Evolutionary conservation across 257 asterid species (phyloP), one percentile per base, ranked within the genome.

Genomic region (Marsdenia floribunda): DNA sequence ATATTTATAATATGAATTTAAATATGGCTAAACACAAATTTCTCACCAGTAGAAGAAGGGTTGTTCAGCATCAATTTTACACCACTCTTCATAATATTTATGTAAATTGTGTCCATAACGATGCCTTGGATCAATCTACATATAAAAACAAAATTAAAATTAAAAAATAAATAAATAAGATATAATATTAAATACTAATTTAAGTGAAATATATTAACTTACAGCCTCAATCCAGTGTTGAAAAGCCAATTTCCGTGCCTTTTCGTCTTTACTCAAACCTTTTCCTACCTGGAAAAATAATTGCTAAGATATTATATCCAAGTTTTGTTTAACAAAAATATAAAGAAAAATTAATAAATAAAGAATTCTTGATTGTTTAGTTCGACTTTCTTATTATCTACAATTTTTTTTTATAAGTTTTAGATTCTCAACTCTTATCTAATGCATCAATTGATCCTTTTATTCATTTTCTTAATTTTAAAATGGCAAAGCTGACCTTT

Each of bases 151-250:
- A 44, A 8, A 44, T 44, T 6, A 6, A 44, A 44, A 44, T 44
- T 44, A 6, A 11, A 7, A 9, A 24, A n/a, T 65, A 15, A 13
- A 8, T 24, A 46, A 24, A 26, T 22, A 19, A 71, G 33, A 35
- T 5, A 53, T 14, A 21, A 3, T 33, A 50, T 35, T 59, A 14
- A 50, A 52, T 29, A 29, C 4, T 18, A 57, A 18, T 12, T 54
- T 54, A 29, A 5, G 29, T 65, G 16, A 67, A 19, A 19, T 44
- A 73, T 26, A 42, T 79, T 52, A 70, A 78, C 94, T 89, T 85
- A 93, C 97, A 26, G 98, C 98, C 83, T 93, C 97, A 79, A 93
- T 93, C 97, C 98, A 93, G 82, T 91, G 98, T 75, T 89, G 98
- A 81, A 93, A 93, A 80, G 98, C 97, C 82, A 93, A 81, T 80